Evolutionary conservation across 345 rosid species (phyloP).

Genomic region (Mercurialis annua): DNA sequence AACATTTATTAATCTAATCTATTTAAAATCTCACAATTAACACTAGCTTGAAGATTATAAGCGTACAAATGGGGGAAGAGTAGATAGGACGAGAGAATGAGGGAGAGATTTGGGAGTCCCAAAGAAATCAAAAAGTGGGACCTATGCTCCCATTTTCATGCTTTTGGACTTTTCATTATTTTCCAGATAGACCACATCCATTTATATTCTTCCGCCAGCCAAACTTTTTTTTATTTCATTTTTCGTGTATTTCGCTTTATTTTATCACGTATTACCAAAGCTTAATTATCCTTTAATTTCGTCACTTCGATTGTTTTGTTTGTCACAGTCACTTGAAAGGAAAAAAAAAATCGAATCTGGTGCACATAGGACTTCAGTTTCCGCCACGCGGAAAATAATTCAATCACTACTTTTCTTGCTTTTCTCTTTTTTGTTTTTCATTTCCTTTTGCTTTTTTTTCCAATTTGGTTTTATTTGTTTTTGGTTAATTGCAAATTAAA

Average conservation of each 20-base stretch:
- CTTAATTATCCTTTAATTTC: neutral
- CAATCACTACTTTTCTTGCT: neutral
- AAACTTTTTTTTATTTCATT: neutral
- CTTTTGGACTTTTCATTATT: slow-evolving; percentile 39
- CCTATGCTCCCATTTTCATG: slow-evolving; percentile 28
- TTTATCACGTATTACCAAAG: neutral
- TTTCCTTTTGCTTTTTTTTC: neutral
- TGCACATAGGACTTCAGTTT: slow-evolving; percentile 9
- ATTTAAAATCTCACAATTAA: too few species aligned
- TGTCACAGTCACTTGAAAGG: slow-evolving; percentile 4
- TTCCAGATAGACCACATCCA: slow-evolving; percentile 42
- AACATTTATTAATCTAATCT: too few species aligned
- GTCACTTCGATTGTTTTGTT: neutral
- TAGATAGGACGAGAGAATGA: slow-evolving; percentile 26
- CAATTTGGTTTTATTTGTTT: neutral
- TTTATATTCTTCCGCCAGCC: slow-evolving; percentile 36
- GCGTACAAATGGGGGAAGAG: neutral
- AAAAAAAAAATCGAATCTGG: neutral
- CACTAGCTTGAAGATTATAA: too few species aligned
- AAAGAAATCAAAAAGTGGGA: slow-evolving; percentile 46
- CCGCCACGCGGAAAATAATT: neutral
- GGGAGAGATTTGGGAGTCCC: slow-evolving; percentile 50
- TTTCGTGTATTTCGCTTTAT: too few species aligned
- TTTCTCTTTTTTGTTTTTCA: neutral
- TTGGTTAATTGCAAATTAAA: too few species aligned